Conservation (phyloP, 176 grass and related monocot genomes). For the Aegilops sharonensis region DNA sequence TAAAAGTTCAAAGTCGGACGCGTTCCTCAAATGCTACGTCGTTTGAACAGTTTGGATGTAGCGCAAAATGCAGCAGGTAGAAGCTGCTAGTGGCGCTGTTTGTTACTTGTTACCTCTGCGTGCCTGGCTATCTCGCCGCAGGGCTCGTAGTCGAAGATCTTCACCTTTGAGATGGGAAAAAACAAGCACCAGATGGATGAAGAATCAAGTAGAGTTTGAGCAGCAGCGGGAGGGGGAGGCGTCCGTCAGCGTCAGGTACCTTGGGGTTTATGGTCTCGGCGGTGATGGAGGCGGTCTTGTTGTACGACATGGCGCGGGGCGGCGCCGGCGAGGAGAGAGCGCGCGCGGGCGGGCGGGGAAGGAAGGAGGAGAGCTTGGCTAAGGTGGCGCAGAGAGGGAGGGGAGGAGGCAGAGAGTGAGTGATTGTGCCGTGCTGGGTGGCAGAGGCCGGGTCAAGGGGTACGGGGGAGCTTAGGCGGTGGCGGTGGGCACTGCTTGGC, state of each 20-base stretch:
- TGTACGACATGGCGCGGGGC: conserved; percentile 45
- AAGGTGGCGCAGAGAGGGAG: not conserved
- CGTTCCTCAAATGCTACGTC: no score
- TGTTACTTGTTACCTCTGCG: conserved; percentile 38
- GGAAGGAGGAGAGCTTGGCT: not conserved
- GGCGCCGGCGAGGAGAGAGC: no score
- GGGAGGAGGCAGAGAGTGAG: not conserved
- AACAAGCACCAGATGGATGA: no score
- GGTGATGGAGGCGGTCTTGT: conserved; percentile 42
- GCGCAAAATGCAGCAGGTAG: not conserved
- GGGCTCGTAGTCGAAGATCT: conserved; percentile 49
- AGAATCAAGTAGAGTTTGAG: not conserved
- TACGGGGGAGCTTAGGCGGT: not conserved
- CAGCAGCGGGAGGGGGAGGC: no score
- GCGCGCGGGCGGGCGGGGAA: not conserved
- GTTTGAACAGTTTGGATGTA: not conserved
- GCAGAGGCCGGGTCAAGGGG: not conserved
- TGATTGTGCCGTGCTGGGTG: not conserved
- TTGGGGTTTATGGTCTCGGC: conserved; percentile 51
- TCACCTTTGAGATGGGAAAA: conserved; percentile 37
- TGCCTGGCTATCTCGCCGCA: conserved; percentile 56
- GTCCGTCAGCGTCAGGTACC: not conserved
- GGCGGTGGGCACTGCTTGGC: not conserved
- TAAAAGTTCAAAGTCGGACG: no score
- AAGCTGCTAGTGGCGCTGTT: not conserved